Conservation (phyloP, 2,329 filamentous ascomycete genomes). For the Microdochium trichocladiopsis region DNA sequence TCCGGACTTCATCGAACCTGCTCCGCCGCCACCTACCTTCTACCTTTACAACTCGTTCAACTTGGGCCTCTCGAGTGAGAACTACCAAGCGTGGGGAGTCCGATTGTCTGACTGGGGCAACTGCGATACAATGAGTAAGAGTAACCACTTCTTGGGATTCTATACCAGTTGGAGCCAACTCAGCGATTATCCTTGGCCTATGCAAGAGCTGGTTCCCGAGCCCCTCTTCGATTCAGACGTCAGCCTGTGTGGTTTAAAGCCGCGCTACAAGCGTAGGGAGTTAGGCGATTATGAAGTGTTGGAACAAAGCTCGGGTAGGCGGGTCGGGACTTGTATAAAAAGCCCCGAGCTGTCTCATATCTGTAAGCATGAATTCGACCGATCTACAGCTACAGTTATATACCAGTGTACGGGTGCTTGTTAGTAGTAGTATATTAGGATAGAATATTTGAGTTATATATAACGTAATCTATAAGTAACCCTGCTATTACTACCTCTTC, state of each 20-base stretch:
- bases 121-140: not conserved
- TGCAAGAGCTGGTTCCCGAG: not conserved
- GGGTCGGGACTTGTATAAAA: not conserved
- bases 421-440: no score
- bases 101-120: not conserved
- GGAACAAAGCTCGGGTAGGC: not conserved
- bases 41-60: not conserved
- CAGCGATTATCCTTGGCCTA: not conserved
- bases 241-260: not conserved
- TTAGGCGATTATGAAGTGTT: not conserved
- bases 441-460: no score
- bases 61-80: not conserved
- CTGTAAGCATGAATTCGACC: not conserved
- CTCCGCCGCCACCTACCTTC: not conserved
- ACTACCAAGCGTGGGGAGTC: not conserved
- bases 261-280: not conserved
- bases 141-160: not conserved
- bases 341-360: not conserved
- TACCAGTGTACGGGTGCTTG: not conserved
- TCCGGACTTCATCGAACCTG: no score
- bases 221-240: no score
- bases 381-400: not conserved
- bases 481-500: no score
- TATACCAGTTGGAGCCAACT: not conserved
- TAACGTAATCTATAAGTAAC: no score